Percentiles rank a stretch among this genome's conserved stretches.
phyloP scores from a whole-genome alignment of 768 basidiomycete species.

The Macrolepiota albuminosa region DNA sequence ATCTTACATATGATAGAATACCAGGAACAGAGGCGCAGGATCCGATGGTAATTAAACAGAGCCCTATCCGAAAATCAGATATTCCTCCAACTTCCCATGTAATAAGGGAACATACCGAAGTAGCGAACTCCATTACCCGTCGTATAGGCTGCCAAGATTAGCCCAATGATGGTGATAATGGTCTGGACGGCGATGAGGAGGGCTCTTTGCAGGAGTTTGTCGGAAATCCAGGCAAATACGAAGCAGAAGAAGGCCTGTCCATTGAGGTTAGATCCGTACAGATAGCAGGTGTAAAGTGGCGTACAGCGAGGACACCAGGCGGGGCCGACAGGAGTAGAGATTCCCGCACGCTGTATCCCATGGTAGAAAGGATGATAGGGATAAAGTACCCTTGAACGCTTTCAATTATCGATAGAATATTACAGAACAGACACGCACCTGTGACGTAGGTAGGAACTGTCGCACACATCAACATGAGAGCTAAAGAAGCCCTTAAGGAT shows the following conservation, averaged over 20 bases:
- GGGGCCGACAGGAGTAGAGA: slow-evolving; percentile 31
- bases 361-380: slow-evolving; percentile 29
- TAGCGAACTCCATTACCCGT: slow-evolving; percentile 26
- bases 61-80: slow-evolving; percentile 8
- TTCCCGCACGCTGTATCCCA: slow-evolving; percentile 26
- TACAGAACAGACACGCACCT: slow-evolving; percentile 10
- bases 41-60: slow-evolving; percentile 31
- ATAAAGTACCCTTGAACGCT: slow-evolving; percentile 22
- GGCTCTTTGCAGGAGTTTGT: slow-evolving; percentile 29
- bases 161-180: slow-evolving; percentile 27
- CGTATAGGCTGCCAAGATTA: slow-evolving; percentile 26
- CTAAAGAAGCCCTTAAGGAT: slow-evolving; percentile 10
- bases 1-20: slow-evolving; percentile 33
- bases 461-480: slow-evolving; percentile 33
- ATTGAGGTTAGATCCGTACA: neutral
- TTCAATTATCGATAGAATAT: neutral
- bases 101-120: slow-evolving; percentile 17
- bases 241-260: slow-evolving; percentile 29
- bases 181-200: slow-evolving; percentile 28
- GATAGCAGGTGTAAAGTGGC: neutral
- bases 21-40: slow-evolving; percentile 31
- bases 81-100: neutral
- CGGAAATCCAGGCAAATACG: slow-evolving; percentile 33
- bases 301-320: slow-evolving; percentile 28
- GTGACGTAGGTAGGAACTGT: slow-evolving; percentile 35